Evolutionary conservation across 2,329 filamentous ascomycete genomes (phyloP), one percentile per base, ranked within the genome.

Genomic region (Venturia aucupariae): DNA sequence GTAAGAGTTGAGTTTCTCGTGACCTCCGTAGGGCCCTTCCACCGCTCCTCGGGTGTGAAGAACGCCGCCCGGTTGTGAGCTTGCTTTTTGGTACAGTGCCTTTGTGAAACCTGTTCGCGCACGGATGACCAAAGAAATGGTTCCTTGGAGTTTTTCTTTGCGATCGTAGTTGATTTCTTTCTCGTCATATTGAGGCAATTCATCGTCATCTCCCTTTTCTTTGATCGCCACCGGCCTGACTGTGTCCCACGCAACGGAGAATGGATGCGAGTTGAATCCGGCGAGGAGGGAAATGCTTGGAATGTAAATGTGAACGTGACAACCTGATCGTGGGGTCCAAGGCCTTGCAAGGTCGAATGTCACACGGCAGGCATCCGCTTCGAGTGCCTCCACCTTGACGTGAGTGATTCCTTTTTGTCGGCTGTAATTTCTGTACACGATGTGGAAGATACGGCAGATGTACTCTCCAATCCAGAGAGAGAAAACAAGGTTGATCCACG

Each of bases 391-490:
- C 59, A 86, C 79, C 35, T 78, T 79, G 66, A 85, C 78, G 61
- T 74, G 77, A 2, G 83, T 84, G 64, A 77, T 70, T 38, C 80
- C 79, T 32, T 75, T 71, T 66, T 75, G 76, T 55, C 78, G 72
- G 48, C 80, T 81, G 66, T 82, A 69, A 69, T 85, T 86, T 73
- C 84, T 78, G 71, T 81, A 81, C 51, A 79, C 35, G 35, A 86
- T 77, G 30, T 81, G 78, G 32, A 73, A 65, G 24, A 82, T 69
- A 41, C 84, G 79, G 68, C 75, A 74, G 38, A 76, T 67, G 66
- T 80, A 80, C 71, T 97, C 93, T 7, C 81, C 76, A 44, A 82
- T 81, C 92, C 92, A 99, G 48, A 96, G 77, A n/a, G 83, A 72
- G 68, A 95, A 80, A 65, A 92, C 83, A 41, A 86, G 84, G 67